Evolutionary conservation across 1,284 basidiomycete species (phyloP).

Genomic region (Cryptococcus neoformans): DNA sequence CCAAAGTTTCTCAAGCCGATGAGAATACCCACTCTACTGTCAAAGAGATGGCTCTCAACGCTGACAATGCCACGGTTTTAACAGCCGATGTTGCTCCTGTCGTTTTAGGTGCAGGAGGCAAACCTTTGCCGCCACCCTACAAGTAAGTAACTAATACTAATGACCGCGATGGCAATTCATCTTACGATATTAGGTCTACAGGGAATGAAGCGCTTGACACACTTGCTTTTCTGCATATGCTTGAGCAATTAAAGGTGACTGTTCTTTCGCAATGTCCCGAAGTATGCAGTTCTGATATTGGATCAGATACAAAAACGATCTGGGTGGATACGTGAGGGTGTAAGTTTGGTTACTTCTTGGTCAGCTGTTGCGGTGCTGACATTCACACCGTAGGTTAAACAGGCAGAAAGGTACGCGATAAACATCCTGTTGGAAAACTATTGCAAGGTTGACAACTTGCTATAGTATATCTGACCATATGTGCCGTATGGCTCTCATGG

Average conservation of each 20-base stretch:
- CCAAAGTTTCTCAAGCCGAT: no score
- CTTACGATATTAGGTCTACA: constrained; percentile 54
- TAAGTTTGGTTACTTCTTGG: constrained; percentile 43
- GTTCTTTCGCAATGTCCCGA: neutral
- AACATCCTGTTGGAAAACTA: constrained; percentile 5
- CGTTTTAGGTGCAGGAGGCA: constrained; percentile 41
- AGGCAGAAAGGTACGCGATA: constrained; percentile 66
- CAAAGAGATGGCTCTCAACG: constrained; percentile 9
- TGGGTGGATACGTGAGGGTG: constrained; percentile 83
- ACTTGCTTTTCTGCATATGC: constrained; percentile 81
- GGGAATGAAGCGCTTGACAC: constrained; percentile 63
- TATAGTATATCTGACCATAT: constrained; percentile 93
- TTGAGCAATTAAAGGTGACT: constrained; percentile 78
- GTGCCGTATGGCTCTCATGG: constrained; percentile 93
- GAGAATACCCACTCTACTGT: neutral
- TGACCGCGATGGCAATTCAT: neutral
- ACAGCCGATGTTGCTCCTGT: neutral
- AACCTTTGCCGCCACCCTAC: constrained; percentile 38
- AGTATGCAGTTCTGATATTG: neutral
- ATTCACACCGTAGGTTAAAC: constrained; percentile 58
- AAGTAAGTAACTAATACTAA: constrained; percentile 26
- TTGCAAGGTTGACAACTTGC: constrained; percentile 3
- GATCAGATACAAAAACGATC: constrained; percentile 85
- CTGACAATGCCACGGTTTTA: neutral
- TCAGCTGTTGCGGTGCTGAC: constrained; percentile 9